A percentile compares a stretch with the other conserved stretches of the same genome.
These are phyloP conservation scores for Casuarina glauca DNA, from an alignment of 306 rosid genomes.

Conservation along the genomic window DNA sequence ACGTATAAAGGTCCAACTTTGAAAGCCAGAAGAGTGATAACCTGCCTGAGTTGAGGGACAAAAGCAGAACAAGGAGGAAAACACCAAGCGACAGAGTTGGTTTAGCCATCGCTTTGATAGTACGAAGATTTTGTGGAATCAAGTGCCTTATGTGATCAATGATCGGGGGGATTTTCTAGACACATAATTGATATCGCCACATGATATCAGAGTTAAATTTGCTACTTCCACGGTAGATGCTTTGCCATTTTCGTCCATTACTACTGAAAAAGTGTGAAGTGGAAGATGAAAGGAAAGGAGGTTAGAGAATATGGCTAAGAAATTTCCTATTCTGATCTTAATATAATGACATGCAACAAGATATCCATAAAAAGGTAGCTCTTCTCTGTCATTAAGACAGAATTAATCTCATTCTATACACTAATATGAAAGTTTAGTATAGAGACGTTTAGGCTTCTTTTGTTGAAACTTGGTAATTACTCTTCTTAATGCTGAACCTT, in stretches of 20 bases:
- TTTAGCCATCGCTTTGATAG: constrained; percentile 30
- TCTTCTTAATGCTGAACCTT: no score
- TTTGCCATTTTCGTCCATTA: no score
- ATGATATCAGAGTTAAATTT: neutral
- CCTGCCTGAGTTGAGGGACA: constrained; percentile 33
- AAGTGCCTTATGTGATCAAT: constrained; percentile 11
- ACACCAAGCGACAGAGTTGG: constrained; percentile 16
- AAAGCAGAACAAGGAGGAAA: constrained; percentile 23
- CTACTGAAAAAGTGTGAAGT: neutral
- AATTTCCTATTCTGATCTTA: neutral
- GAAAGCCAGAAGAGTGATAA: neutral
- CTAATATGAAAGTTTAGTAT: no score
- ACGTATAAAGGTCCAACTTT: neutral
- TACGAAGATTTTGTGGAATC: neutral
- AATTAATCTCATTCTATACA: no score
- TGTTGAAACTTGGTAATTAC: no score
- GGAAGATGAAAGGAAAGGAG: constrained; percentile 1
- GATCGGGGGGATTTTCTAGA: constrained; percentile 21
- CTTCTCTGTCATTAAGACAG: no score
- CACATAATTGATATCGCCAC: neutral
- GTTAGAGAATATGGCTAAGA: neutral
- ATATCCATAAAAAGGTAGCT: no score
- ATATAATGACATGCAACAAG: neutral
- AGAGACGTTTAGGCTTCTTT: no score
- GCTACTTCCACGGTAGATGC: neutral